Base-by-base conservation (phyloP, 164 flowering plant genomes). In the Kalanchoe fedtschenkoi region DNA sequence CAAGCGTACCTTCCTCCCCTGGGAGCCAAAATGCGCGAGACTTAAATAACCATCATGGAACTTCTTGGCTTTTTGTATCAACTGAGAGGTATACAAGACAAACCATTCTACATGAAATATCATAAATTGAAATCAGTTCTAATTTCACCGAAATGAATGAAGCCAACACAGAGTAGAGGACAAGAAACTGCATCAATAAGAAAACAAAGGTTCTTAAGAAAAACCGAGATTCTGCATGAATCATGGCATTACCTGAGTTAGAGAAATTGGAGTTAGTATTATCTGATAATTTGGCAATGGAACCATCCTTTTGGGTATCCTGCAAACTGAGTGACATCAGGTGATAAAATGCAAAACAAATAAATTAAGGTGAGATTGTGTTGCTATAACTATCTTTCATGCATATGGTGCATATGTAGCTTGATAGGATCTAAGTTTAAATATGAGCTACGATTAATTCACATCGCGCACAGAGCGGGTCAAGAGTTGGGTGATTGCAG, bases 1-100 rank as follows among this genome's bases (percentile, higher is more conserved):
- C 54, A 56, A 61, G 34, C 60, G 14, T 62, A 82, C 92, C 85
- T 86, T 81, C 76, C 74, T 80, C 67, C 71, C 63, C 14, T 56
- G 72, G 66, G 77, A 71, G 62, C 82, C 80, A 70, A 62, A 65
- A 46, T 35, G 46, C 1, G 67, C 37, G 65, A 82, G 72, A 51
- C 63, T 68, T 43, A 83, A 58, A 71, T 75, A 41, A 24, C 91
- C 88, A 80, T 79, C 83, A 69, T 82, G 87, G 72, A 70, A 82
- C 71, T 76, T 83, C 82, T 83, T 86, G 55, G 83, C 75, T 69
- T 79, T 82, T 65, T 76, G 87, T 58, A 80, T 74, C 44, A 78
- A 42, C 63, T 86, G 88, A 56, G 76, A 70, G 16, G 87, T 83
- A 68, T 80, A 86, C 60, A 86, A 53, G 62, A 65, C 87, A 66